phyloP scores from a whole-genome alignment of 345 rosid species.

The Punica granatum region DNA sequence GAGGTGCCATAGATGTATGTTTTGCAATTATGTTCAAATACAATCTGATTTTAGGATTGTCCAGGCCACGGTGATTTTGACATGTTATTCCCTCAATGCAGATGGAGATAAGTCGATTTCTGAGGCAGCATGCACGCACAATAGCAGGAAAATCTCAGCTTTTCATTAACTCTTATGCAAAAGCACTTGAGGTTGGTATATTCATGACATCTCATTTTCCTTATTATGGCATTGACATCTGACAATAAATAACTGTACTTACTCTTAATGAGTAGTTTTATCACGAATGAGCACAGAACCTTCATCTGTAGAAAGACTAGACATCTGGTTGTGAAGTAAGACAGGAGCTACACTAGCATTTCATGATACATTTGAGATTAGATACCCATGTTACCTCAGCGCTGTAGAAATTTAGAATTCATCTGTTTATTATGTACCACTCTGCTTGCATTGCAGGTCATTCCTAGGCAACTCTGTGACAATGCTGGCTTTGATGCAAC shows the following conservation, averaged over 20 bases:
- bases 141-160: slow-evolving; percentile 96
- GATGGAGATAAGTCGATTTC: slow-evolving; percentile 94
- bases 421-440: background rate
- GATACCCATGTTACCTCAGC: background rate
- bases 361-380: background rate
- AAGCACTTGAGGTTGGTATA: slow-evolving; percentile 84
- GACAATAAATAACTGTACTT: background rate
- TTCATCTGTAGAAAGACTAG: background rate
- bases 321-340: background rate
- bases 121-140: slow-evolving; percentile 94
- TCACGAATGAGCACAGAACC: background rate
- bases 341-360: background rate
- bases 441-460: slow-evolving; percentile 43
- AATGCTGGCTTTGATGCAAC: slow-evolving; percentile 99
- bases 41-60: background rate
- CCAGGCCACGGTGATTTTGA: slow-evolving; percentile 8
- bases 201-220: background rate
- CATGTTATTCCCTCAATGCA: slow-evolving; percentile 26
- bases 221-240: background rate
- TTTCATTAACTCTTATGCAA: slow-evolving; percentile 93
- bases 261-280: background rate
- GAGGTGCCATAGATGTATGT: slow-evolving; percentile 98
- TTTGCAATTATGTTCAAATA: background rate
- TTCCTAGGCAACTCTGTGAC: slow-evolving; percentile 94
- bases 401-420: background rate